Evolutionary conservation across 345 rosid species (phyloP).

Genomic region (Melaleuca quinquenervia): DNA sequence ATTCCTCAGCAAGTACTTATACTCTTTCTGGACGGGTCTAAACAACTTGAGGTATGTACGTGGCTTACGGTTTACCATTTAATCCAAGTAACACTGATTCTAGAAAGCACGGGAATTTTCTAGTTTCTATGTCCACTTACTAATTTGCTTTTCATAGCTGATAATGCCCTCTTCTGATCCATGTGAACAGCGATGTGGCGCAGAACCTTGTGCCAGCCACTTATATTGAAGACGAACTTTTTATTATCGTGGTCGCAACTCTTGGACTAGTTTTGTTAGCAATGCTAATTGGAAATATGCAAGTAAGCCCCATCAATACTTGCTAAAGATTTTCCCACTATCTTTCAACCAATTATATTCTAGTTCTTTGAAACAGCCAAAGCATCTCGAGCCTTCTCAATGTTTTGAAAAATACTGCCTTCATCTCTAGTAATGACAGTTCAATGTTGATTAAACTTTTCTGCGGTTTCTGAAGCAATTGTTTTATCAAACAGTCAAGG

Average conservation of each 20-base stretch:
- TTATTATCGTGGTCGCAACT: conserved; percentile 42
- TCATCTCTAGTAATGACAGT: background rate
- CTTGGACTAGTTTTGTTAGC: conserved; percentile 57
- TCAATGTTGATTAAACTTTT: background rate
- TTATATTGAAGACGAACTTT: conserved; percentile 37
- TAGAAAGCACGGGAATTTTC: background rate
- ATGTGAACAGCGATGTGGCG: conserved; percentile 29
- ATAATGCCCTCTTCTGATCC: background rate
- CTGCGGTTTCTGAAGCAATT: background rate
- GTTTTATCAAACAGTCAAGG: background rate
- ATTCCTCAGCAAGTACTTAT: conserved; percentile 26
- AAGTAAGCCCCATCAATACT: conserved; percentile 15
- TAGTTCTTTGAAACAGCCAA: background rate
- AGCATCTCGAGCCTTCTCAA: background rate
- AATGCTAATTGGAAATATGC: conserved; percentile 53
- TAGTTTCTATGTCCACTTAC: background rate
- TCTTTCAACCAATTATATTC: background rate
- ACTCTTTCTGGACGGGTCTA: conserved; percentile 38
- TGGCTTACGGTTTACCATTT: background rate
- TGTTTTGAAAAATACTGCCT: background rate
- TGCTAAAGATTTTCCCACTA: background rate
- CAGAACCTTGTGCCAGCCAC: conserved; percentile 19
- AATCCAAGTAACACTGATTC: background rate
- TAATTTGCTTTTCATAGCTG: background rate
- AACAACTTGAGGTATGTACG: conserved; percentile 24